These are phyloP conservation scores for Candida namnaoensis DNA, from an alignment of 805 yeast species.

Conservation along the genomic window DNA sequence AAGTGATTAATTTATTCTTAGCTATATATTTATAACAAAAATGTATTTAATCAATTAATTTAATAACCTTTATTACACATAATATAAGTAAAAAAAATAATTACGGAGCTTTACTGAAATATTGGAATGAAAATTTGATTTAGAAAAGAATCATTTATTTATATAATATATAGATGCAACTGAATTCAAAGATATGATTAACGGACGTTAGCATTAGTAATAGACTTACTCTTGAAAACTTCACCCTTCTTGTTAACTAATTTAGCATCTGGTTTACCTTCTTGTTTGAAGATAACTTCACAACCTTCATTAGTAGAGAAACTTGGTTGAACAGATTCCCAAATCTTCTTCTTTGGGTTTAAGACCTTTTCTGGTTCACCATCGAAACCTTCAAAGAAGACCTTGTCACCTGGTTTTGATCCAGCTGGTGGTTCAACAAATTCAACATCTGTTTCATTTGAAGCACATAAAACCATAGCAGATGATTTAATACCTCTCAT, in stretches of 20 bases:
- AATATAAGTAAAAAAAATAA: too few relatives aligned
- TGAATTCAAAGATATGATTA: constrained; percentile 19
- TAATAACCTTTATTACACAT: too few relatives aligned
- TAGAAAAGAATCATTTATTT: too few relatives aligned
- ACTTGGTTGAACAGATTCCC: constrained; percentile 91
- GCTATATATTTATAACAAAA: too few relatives aligned
- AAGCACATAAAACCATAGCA: constrained; percentile 96
- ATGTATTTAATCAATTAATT: too few relatives aligned
- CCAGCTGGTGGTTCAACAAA: constrained; percentile 93
- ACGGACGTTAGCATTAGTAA: constrained; percentile 75
- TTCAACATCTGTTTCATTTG: constrained; percentile 69
- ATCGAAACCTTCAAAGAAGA: constrained; percentile 87
- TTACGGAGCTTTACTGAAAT: too few relatives aligned
- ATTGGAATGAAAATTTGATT: too few relatives aligned
- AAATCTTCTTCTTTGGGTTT: constrained; percentile 96
- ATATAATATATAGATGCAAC: too few relatives aligned
- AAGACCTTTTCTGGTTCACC: constrained; percentile 85
- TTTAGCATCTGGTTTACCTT: constrained; percentile 59
- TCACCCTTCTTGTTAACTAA: constrained; percentile 79
- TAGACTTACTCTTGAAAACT: constrained; percentile 60
- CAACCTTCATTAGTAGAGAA: constrained; percentile 73
- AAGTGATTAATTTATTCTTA: constrained; percentile 9
- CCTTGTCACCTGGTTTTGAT: constrained; percentile 90
- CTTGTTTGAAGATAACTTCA: constrained; percentile 73
- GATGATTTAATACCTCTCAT: constrained; percentile 96